Percentiles rank a stretch among this genome's conserved stretches.
These are phyloP conservation scores for Adenanthera pavonina DNA, from an alignment of 306 rosid genomes.

Conservation along the genomic window DNA sequence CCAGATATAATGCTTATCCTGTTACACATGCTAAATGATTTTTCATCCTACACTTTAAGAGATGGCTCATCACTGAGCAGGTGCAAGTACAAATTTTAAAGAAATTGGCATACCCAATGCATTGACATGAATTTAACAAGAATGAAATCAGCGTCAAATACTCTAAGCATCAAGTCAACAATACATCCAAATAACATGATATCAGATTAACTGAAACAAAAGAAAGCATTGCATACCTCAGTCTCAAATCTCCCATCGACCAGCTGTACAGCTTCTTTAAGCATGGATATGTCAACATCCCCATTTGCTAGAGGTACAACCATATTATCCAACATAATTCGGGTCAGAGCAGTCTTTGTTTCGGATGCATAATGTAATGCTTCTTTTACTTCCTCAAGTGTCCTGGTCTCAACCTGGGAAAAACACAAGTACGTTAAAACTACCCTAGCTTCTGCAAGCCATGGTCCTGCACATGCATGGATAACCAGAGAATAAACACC, in stretches of 20 bases:
- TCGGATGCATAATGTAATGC: slow-evolving; percentile 71
- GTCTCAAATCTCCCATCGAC: slow-evolving; percentile 82
- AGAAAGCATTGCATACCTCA: slow-evolving; percentile 58
- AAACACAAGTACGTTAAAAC: slow-evolving; percentile 25
- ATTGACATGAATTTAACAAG: background rate
- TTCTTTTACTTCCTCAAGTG: slow-evolving; percentile 79
- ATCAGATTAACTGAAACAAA: slow-evolving; percentile 27
- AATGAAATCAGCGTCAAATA: slow-evolving; percentile 23
- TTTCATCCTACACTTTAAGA: background rate
- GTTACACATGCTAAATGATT: background rate
- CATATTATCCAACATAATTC: slow-evolving; percentile 98
- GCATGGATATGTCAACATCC: slow-evolving; percentile 82
- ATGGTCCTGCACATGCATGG: slow-evolving; percentile 23
- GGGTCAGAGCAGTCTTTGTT: slow-evolving; percentile 76
- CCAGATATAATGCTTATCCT: background rate
- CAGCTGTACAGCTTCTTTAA: slow-evolving; percentile 75
- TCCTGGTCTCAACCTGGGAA: slow-evolving; percentile 91
- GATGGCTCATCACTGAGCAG: background rate
- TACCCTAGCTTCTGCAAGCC: slow-evolving; percentile 24
- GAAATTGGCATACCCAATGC: background rate
- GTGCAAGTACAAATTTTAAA: slow-evolving; percentile 23
- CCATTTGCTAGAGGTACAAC: slow-evolving; percentile 80
- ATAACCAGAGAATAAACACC: slow-evolving; percentile 12
- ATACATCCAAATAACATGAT: slow-evolving; percentile 1
- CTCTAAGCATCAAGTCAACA: slow-evolving; percentile 22